Evolutionary conservation across 352 stramenopile species (phyloP), one percentile per base, ranked within the genome.

Genomic region (Phytophthora nicotianae): DNA sequence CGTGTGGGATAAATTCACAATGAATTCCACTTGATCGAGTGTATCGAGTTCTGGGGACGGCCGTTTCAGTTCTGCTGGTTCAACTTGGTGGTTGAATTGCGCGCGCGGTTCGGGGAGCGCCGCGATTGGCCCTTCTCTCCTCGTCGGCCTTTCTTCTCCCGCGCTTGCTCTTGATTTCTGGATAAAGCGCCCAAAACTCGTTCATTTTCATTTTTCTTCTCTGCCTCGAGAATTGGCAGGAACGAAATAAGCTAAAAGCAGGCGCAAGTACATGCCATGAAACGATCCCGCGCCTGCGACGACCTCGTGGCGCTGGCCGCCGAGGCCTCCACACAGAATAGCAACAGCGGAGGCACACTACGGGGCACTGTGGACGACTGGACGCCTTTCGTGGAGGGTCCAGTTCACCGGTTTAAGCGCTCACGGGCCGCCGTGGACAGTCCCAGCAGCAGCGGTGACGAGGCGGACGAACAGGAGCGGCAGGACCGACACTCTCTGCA

Each of bases 261-360:
- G n/a, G 35, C 19, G 13, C 19, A 56, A 19, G 11, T 70, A 43
- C 3, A 62, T 56, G 41, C 46, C 16, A 88, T 90, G 81, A 90
- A 90, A 64, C 74, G 81, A 70, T 90, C 81, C 26, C 78, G 81
- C 48, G 81, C 81, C n/a, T 88, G 75, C 58, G 76, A 88, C 58
- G 78, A 90, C 55, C 73, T 90, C 33, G 72, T 86, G 46, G 74
- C 78, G 24, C 70, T 90, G 43, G 81, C 67, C 50, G 60, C 68
- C 62, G 53, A 69, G 33, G 49, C 70, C 45, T 51, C 38, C 0
- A 14, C 46, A 51, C 45, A 41, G 40, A 41, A 41, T 29, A 57
- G 26, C 24, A 61, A 10, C 53, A 54, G 41, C 42, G 10, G 41
- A 19, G 33, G 27, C 52, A 32, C 40, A 35, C 26, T 55, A 38